Evolutionary conservation across 441 rosid species (phyloP), one percentile per base, ranked within the genome.

Genomic region (Pelargonium myrrhifolium): DNA sequence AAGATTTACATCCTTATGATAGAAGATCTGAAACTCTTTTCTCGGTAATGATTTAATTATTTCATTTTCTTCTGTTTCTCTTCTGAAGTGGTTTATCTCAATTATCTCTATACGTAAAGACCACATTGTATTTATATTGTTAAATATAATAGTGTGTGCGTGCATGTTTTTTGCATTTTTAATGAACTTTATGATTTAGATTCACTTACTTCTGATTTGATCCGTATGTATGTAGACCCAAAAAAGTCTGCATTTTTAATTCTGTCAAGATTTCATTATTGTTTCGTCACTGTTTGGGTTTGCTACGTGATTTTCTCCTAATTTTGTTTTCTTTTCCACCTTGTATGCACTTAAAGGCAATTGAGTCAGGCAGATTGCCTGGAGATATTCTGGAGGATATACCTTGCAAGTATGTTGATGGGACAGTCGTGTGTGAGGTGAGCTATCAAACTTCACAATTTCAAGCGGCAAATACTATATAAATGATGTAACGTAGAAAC

Each of bases 361-460:
- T 95, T 79, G 98, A 90, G 71, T 87, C 89, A 73, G 98, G 98
- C 14, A 83, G 82, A 76, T 81, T 95, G 73, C 99, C 97, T 66
- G 87, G 88, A 70, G 98, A 92, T 78, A 70, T 86, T 75, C 78
- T 86, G 83, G 96, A 84, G 68, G 92, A 81, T 72, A 79, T 90
- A 75, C 92, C 91, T 11, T 87, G 85, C 89, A 87, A 87, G 77
- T 95, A 78, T 75, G 74, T 82, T 74, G 85, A 86, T 73, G 98
- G 99, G 55, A 79, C 86, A 15, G 79, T 95, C 60, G 49, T 81
- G 60, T 95, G 99, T 65, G 95, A 90, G 97, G 99, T 89, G 76
- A 82, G 83, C 78, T 72, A 53, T 66, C 65, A 12, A 55, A 68
- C 20, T 39, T 15, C 35, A 56, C 10, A 3, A 53, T 58, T 64